A percentile compares a stretch with the other conserved stretches of the same genome.
phyloP scores from a whole-genome alignment of 176 grass and related monocot species.

The Avena eriantha region DNA sequence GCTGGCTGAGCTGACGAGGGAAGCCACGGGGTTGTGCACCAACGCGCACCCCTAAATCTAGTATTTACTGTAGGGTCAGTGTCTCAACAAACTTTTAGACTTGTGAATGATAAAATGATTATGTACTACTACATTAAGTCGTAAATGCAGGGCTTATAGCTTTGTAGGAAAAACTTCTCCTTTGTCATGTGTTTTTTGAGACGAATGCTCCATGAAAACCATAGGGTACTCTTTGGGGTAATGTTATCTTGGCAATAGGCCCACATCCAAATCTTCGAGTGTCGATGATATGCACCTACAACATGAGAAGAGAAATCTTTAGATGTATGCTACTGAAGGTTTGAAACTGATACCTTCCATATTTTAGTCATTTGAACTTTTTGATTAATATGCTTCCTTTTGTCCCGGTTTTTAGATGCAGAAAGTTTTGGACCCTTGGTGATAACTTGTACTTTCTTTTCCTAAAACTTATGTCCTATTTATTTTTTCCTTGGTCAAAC shows the following conservation, averaged over 20 bases:
- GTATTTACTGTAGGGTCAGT: not conserved
- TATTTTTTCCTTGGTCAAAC: not conserved
- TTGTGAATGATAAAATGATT: not conserved
- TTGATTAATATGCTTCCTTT: not conserved
- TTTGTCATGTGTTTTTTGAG: conserved; percentile 22
- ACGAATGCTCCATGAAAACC: conserved; percentile 51
- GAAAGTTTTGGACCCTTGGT: not conserved
- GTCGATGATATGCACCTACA: conserved; percentile 21
- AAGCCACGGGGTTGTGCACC: too few relatives aligned
- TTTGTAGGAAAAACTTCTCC: not conserved
- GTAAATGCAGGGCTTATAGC: not conserved
- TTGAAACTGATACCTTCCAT: not conserved
- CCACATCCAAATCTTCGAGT: conserved; percentile 27
- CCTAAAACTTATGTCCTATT: not conserved
- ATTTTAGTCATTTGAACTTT: not conserved
- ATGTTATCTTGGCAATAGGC: conserved; percentile 37
- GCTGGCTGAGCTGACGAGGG: too few relatives aligned
- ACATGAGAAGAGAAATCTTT: not conserved
- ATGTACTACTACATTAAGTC: not conserved
- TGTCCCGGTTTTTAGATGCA: too few relatives aligned
- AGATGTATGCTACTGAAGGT: not conserved
- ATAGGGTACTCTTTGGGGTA: conserved; percentile 45
- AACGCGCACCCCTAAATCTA: too few relatives aligned
- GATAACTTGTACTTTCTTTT: not conserved
- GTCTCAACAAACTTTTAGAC: not conserved